Evolutionary conservation across 169 alveolate genomes (phyloP), one percentile per base, ranked within the genome.

Genomic region (Plasmodium sp.): DNA sequence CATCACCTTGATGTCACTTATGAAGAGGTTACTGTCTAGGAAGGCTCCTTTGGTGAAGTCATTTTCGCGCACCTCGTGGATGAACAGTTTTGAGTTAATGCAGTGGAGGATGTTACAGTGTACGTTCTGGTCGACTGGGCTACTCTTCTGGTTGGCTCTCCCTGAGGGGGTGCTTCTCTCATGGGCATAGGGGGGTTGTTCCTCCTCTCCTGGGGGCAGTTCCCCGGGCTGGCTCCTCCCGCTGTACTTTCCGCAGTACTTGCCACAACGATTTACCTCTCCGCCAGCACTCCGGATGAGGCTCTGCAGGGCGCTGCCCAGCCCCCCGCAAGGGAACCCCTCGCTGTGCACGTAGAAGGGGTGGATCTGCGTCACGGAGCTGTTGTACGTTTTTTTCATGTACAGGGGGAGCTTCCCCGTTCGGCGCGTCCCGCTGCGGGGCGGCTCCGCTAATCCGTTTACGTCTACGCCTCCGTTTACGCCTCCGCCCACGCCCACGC

Each of bases 21-120:
- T 80, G 74, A 43, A 90, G 67, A 90, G 81, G 51, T 90, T 90
- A 34, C 81, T 90, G 36, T 90, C 94, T 9, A 90, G 31, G 67
- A 81, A 90, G 12, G 94, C 94, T 5, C 94, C 94, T 81, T 90
- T 90, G 7, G 91, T 90, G 18, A 90, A 90, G 36, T 90, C 84
- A 1, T 79, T 56, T 62, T 90, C 79, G 34, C 27, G 45, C 36
- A 90, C 74, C 67, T 90, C 94, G 31, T 90, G 94, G 16, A 90
- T 90, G 45, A 45, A 90, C 0, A 79, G 10, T 36, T 80, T 90
- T 4, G 94, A 90, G 45, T 81, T 90, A 16, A 81, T 67, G 34
- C 91, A 81, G 33, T 90, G 94, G 1, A 86, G 41, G 22, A 86
- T 41, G 16, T 79, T 86, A 10, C 86, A 75, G 45, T 86, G 72